phyloP scores from a whole-genome alignment of 805 yeast genomes.

The Blastobotrys terrestris region DNA sequence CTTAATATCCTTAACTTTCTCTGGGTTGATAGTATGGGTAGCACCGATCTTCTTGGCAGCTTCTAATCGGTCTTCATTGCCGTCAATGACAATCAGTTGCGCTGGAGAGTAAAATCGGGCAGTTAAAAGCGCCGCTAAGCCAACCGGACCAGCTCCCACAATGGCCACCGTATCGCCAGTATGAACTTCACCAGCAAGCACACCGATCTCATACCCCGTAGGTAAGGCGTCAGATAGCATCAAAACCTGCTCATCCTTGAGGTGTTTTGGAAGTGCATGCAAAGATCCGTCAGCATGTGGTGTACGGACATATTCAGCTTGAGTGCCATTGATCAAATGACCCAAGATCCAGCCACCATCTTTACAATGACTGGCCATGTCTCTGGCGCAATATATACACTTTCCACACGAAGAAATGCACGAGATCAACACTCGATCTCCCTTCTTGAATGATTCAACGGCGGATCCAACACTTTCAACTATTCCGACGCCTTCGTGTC shows the following conservation, averaged over 20 bases:
- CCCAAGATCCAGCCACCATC: constrained; percentile 59
- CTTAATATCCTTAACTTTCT: constrained; percentile 36
- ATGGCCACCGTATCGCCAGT: constrained; percentile 49
- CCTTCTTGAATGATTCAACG: constrained; percentile 77
- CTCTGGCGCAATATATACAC: constrained; percentile 58
- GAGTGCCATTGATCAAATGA: constrained; percentile 61
- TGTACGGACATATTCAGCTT: constrained; percentile 71
- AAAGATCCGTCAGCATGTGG: constrained; percentile 77
- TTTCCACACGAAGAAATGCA: constrained; percentile 59
- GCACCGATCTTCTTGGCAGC: constrained; percentile 85
- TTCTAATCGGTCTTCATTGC: constrained; percentile 59
- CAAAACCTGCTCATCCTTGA: constrained; percentile 76
- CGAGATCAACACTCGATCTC: constrained; percentile 78
- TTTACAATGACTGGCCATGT: constrained; percentile 82
- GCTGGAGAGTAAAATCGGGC: constrained; percentile 64
- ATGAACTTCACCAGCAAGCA: constrained; percentile 63
- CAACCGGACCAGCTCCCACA: constrained; percentile 53
- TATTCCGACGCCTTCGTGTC: constrained; percentile 97
- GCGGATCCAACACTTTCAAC: constrained; percentile 92
- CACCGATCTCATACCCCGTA: constrained; percentile 67
- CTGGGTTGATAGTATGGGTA: constrained; percentile 85
- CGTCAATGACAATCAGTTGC: constrained; percentile 64
- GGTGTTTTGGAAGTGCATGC: constrained; percentile 69
- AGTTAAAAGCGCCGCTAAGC: constrained; percentile 64
- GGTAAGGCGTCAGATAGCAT: constrained; percentile 76